phyloP scores from a whole-genome alignment of 129 eudicot genomes.

The Glebionis coronaria region DNA sequence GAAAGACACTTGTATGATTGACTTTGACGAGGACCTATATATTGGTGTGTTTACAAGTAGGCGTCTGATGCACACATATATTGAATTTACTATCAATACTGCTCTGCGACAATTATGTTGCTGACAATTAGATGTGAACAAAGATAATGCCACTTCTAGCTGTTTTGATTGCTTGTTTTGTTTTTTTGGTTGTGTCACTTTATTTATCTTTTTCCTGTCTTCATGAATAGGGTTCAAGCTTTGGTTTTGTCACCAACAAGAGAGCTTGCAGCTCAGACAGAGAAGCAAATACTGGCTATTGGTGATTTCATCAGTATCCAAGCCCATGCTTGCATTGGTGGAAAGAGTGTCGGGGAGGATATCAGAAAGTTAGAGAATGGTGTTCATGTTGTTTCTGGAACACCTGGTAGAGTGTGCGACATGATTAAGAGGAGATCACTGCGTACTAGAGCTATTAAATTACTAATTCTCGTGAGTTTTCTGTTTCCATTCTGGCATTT shows the following conservation, averaged over 20 bases:
- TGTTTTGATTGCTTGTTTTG: no score
- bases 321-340: conserved; percentile 97
- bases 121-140: no score
- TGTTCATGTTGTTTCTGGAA: conserved; percentile 95
- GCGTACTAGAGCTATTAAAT: conserved; percentile 77
- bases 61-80: no score
- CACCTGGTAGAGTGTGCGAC: conserved; percentile 96
- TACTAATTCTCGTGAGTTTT: conserved; percentile 71
- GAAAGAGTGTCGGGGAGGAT: conserved; percentile 96
- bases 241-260: conserved; percentile 91
- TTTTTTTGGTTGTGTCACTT: no score
- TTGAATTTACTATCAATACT: no score
- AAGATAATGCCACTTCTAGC: no score
- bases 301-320: conserved; percentile 76
- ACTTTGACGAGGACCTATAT: no score
- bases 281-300: conserved; percentile 68
- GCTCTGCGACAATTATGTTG: no score
- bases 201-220: no score
- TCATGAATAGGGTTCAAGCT: conserved; percentile 74
- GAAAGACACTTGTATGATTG: no score
- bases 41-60: no score
- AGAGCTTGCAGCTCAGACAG: conserved; percentile 94
- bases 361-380: conserved; percentile 82
- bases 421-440: conserved; percentile 94
- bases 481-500: background rate